phyloP scores from a whole-genome alignment of 495 filamentous ascomycete genomes.

The Glonium stellatum region DNA sequence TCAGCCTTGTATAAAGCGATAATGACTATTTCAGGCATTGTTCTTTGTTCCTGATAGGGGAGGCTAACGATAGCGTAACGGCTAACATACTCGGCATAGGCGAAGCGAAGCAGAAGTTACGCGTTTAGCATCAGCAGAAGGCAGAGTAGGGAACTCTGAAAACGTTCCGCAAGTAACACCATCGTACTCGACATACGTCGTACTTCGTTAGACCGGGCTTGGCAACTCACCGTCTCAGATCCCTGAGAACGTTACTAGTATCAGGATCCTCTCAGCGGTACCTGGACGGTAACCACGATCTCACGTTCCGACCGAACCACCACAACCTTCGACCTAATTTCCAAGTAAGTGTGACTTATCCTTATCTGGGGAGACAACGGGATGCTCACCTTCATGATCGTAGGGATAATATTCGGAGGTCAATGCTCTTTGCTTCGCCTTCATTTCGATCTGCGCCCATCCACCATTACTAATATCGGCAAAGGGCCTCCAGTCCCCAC shows the following conservation, averaged over 20 bases:
- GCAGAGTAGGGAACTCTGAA: no score
- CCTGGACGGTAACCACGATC: background rate
- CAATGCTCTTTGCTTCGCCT: constrained; percentile 2
- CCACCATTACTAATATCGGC: constrained; percentile 15
- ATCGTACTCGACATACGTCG: no score
- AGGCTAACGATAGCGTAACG: no score
- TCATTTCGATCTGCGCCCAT: constrained; percentile 16
- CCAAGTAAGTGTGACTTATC: background rate
- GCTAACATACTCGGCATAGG: no score
- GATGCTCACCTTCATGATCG: constrained; percentile 7
- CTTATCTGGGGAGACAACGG: background rate
- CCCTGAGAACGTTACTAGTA: background rate
- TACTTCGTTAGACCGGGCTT: no score
- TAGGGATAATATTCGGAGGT: background rate
- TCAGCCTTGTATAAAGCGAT: no score
- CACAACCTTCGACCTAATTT: background rate
- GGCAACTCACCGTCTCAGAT: background rate
- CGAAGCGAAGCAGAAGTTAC: no score
- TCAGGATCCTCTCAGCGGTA: background rate
- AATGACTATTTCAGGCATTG: no score
- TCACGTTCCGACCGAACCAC: background rate
- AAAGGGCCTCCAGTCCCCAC: constrained; percentile 20
- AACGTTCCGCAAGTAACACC: no score
- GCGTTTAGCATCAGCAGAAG: no score
- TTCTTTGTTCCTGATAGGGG: no score